Percentiles rank a stretch among this genome's conserved stretches.
These are phyloP conservation scores for Coemansia guatemalensis DNA, from an alignment of 192 early-diverging fungal genomes.

Conservation along the genomic window DNA sequence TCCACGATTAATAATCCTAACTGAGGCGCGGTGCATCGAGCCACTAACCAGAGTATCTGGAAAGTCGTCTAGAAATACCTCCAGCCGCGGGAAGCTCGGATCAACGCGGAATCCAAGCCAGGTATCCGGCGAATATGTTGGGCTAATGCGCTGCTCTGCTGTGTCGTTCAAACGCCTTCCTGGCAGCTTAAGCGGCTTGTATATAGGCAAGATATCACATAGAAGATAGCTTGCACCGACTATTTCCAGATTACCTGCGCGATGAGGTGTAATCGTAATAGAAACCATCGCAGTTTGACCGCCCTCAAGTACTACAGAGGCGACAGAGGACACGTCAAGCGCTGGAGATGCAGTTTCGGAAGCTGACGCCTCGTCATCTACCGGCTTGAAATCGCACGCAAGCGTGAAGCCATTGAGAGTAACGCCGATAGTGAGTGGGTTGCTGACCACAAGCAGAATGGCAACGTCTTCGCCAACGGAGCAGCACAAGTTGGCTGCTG, in stretches of 20 bases:
- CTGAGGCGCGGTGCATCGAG: constrained; percentile 66
- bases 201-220: constrained; percentile 73
- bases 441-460: constrained; percentile 43
- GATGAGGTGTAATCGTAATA: constrained; percentile 23
- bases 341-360: not conserved
- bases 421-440: constrained; percentile 47
- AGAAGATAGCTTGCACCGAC: constrained; percentile 77
- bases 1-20: constrained; percentile 87
- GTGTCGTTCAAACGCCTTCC: constrained; percentile 79
- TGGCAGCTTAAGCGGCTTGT: constrained; percentile 62
- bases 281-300: constrained; percentile 41
- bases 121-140: constrained; percentile 68
- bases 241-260: constrained; percentile 66
- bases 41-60: constrained; percentile 82
- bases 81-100: constrained; percentile 79
- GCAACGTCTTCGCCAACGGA: constrained; percentile 46
- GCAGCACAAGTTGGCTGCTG: constrained; percentile 20
- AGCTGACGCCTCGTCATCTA: not conserved
- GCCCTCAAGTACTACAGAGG: constrained; percentile 38
- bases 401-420: constrained; percentile 47
- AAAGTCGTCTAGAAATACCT: constrained; percentile 72
- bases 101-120: constrained; percentile 74
- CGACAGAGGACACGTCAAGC: constrained; percentile 25
- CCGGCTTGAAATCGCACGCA: constrained; percentile 29
- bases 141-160: constrained; percentile 59